Evolutionary conservation across 2,329 filamentous ascomycete genomes (phyloP), one percentile per base, ranked within the genome.

Genomic region (Biscogniauxia sp.): DNA sequence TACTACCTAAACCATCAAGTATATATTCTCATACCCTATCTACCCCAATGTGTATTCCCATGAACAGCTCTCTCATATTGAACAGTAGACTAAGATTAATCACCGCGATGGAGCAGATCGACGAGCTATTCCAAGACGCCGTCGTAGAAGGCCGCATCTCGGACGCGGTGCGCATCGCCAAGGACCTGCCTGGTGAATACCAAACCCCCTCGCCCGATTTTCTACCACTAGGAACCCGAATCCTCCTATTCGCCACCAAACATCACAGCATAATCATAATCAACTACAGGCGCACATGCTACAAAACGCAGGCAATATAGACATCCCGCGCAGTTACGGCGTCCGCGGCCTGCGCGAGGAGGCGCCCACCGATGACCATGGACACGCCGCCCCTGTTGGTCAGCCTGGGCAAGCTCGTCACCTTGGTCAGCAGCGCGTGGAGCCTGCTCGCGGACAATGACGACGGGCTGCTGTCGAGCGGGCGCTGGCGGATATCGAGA

Each of bases 401-500:
- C 19, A 64, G 58, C 15, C 58, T 58, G 57, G 58, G 58, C 19
- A 66, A 64, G 55, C 37, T 66, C 20, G n/a, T 64, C 4, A 61
- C 64, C 4, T 64, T 58, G 15, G 61, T 65, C 58, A 62, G 2
- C 61, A 64, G 25, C 62, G 59, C 26, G 59, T 64, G 1, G 64
- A 65, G 25, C 11, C n/a, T 86, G 1, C 72, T 84, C 0, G 69
- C 71, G 1, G 78, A n/a, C n/a, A n/a, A 84, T 53, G 82, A 85
- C 56, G 79, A 77, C 3, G 79, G 78, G 0, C 65, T 73, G 51
- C 76, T 86, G 71, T 84, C 64, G 66, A 72, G 57, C 75, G 82
- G 0, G 82, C 82, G 52, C 75, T 86, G 0, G 64, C 72, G 26
- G 11, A 64, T 20, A 63, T 69, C 0, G 56, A 55, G 7, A 58